Percentiles rank a stretch among this genome's conserved stretches.
Evolutionary conservation across 2,329 filamentous ascomycete genomes (phyloP).

Genomic region (Fusarium xylarioides): DNA sequence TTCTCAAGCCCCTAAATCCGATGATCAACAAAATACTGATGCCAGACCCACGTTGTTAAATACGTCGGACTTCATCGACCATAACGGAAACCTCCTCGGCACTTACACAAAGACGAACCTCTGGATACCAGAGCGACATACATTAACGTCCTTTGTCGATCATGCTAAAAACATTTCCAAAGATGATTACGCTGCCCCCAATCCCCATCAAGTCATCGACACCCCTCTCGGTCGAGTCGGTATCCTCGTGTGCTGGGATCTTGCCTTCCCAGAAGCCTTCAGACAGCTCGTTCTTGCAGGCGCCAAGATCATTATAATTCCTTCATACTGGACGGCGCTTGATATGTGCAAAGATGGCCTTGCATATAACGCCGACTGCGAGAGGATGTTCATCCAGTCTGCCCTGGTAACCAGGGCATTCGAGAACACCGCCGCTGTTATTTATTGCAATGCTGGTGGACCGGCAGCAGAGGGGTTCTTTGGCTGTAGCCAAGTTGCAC

Average conservation of each 20-base stretch:
- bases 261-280: constrained; percentile 82
- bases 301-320: constrained; percentile 75
- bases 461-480: constrained; percentile 31
- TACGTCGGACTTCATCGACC: constrained; percentile 77
- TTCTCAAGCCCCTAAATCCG: constrained; percentile 9
- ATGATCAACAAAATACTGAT: constrained; percentile 54
- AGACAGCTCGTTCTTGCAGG: constrained; percentile 74
- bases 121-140: constrained; percentile 74
- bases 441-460: constrained; percentile 76
- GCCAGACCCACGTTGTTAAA: constrained; percentile 61
- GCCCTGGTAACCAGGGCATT: constrained; percentile 71
- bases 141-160: constrained; percentile 52
- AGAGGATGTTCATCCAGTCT: constrained; percentile 72
- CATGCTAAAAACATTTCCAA: constrained; percentile 52
- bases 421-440: constrained; percentile 77
- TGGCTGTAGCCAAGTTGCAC: constrained; percentile 68
- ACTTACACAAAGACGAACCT: constrained; percentile 81
- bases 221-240: constrained; percentile 69
- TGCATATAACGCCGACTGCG: constrained; percentile 66
- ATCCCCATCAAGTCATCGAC: constrained; percentile 61
- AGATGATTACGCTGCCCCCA: constrained; percentile 46
- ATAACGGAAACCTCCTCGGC: constrained; percentile 66
- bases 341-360: constrained; percentile 61
- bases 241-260: constrained; percentile 78
- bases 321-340: constrained; percentile 71